Percentiles rank a stretch among this genome's conserved stretches.
phyloP scores from a whole-genome alignment of 352 stramenopile species.

The Phytophthora sp. region DNA sequence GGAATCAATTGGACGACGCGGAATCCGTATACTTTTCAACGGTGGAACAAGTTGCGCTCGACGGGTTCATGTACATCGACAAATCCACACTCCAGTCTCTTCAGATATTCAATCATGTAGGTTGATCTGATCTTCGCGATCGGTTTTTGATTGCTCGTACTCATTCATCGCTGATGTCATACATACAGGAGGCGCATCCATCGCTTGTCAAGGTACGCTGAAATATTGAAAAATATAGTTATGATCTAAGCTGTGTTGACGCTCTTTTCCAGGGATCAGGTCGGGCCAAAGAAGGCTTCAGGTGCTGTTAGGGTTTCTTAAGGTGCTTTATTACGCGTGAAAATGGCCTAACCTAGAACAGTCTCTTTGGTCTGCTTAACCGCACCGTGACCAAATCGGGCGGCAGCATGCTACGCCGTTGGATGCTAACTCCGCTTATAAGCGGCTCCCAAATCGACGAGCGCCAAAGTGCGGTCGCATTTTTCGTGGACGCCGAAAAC shows the following conservation, averaged over 20 bases:
- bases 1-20: slow-evolving; percentile 77
- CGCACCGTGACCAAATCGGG: slow-evolving; percentile 78
- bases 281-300: slow-evolving; percentile 87
- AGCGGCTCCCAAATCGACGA: slow-evolving; percentile 52
- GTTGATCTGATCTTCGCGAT: background rate
- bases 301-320: slow-evolving; percentile 35
- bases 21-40: slow-evolving; percentile 58
- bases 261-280: slow-evolving; percentile 51
- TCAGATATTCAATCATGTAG: slow-evolving; percentile 85
- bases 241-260: background rate
- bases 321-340: background rate
- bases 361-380: slow-evolving; percentile 83
- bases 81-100: slow-evolving; percentile 70
- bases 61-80: slow-evolving; percentile 86
- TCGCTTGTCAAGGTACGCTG: slow-evolving; percentile 81
- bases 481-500: slow-evolving; percentile 55
- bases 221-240: background rate
- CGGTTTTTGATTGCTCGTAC: background rate
- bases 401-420: slow-evolving; percentile 61
- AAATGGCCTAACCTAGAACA: slow-evolving; percentile 26
- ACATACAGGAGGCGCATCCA: slow-evolving; percentile 73
- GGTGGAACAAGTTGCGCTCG: slow-evolving; percentile 71
- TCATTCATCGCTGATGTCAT: slow-evolving; percentile 9
- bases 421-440: slow-evolving; percentile 82
- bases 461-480: slow-evolving; percentile 63